These are phyloP conservation scores for Wickerhamiella australiensis DNA, from an alignment of 805 yeast genomes.

Conservation along the genomic window DNA sequence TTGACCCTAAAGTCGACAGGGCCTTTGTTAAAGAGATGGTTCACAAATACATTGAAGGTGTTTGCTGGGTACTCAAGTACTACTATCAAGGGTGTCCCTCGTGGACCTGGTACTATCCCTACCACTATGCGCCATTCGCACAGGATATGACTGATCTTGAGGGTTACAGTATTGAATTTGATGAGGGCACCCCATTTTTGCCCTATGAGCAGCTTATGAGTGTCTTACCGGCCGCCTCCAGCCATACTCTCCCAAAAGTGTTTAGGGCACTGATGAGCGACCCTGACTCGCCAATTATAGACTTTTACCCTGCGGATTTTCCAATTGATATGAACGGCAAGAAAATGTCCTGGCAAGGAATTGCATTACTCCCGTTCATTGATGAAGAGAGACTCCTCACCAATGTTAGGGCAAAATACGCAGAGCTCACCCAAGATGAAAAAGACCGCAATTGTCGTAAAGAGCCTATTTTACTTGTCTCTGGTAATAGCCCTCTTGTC, in stretches of 20 bases:
- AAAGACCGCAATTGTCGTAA: conserved; percentile 58
- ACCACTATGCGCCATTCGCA: conserved; percentile 97
- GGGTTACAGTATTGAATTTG: conserved; percentile 47
- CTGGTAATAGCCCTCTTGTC: conserved; percentile 47
- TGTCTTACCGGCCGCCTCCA: conserved; percentile 88
- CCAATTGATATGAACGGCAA: conserved; percentile 90
- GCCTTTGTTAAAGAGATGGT: conserved; percentile 49
- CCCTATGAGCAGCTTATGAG: conserved; percentile 98
- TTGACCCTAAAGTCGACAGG: conserved; percentile 38
- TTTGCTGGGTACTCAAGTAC: conserved; percentile 89
- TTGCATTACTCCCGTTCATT: conserved; percentile 81
- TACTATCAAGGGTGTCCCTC: conserved; percentile 97
- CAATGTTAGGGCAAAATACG: conserved; percentile 57
- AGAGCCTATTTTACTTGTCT: conserved; percentile 55
- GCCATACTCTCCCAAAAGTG: conserved; percentile 60
- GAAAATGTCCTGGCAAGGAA: conserved; percentile 96
- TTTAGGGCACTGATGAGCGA: conserved; percentile 85
- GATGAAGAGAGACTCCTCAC: conserved; percentile 63
- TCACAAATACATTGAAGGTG: conserved; percentile 75
- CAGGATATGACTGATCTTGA: conserved; percentile 56
- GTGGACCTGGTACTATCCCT: conserved; percentile 97
- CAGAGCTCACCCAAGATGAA: conserved; percentile 57
- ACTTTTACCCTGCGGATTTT: conserved; percentile 82
- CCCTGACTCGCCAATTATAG: conserved; percentile 73
- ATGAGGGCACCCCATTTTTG: conserved; percentile 62